phyloP scores from a whole-genome alignment of 2,329 filamentous ascomycete genomes.

The Graphiopsis chlorocephala region DNA sequence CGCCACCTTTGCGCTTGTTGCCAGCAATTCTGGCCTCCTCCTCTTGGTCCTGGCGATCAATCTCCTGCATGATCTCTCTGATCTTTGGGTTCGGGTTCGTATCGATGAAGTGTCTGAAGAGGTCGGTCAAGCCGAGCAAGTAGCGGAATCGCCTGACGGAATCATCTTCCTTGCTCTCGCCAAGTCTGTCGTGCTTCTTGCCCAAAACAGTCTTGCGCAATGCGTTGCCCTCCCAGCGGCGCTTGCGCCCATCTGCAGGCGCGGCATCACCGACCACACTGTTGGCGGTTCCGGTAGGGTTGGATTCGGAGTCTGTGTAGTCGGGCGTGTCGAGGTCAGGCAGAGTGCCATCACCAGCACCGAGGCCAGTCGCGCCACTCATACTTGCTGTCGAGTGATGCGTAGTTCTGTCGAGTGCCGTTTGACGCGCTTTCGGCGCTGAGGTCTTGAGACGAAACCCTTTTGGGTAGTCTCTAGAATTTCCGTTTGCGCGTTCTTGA shows the following conservation, averaged over 20 bases:
- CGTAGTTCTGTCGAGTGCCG: background rate
- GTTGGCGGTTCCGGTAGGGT: conserved; percentile 67
- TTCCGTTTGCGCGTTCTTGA: conserved; percentile 6
- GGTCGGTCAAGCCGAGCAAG: conserved; percentile 86
- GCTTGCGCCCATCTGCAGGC: conserved; percentile 72
- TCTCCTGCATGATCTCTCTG: conserved; percentile 88
- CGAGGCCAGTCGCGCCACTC: conserved; percentile 15
- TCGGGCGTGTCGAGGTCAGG: conserved; percentile 57
- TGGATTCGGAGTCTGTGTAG: conserved; percentile 65
- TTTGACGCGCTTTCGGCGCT: conserved; percentile 13
- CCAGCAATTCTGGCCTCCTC: conserved; percentile 69
- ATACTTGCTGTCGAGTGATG: background rate
- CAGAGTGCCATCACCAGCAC: conserved; percentile 33
- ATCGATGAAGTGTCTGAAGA: conserved; percentile 99
- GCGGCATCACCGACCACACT: conserved; percentile 75
- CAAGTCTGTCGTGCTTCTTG: conserved; percentile 88
- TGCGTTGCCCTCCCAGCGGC: conserved; percentile 81
- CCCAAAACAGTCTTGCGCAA: conserved; percentile 89
- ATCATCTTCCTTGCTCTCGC: conserved; percentile 96
- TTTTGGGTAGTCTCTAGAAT: background rate
- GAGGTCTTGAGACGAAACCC: background rate
- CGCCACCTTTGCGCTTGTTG: conserved; percentile 77
- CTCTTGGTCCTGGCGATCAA: conserved; percentile 85
- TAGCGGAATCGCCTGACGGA: conserved; percentile 93
- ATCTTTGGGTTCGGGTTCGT: conserved; percentile 94